phyloP scores from a whole-genome alignment of 2,329 filamentous ascomycete genomes.

The Epichloe coenophiala region DNA sequence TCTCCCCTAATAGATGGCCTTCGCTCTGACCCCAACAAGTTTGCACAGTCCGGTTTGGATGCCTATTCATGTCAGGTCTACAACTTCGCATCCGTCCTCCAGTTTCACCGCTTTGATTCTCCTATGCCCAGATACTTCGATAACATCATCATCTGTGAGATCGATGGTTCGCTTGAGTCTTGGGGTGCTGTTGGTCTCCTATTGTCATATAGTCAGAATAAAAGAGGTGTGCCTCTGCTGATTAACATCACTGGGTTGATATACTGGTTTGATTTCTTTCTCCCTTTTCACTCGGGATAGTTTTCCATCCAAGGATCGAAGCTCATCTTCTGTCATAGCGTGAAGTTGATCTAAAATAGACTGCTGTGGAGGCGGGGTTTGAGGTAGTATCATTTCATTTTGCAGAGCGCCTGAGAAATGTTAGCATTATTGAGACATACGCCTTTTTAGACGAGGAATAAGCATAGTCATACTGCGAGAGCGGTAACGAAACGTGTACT shows the following conservation, averaged over 20 bases:
- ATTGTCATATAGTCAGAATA: neutral
- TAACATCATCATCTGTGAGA: slow-evolving; percentile 2
- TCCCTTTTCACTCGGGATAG: slow-evolving; percentile 6
- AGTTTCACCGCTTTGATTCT: neutral
- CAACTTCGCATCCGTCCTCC: neutral
- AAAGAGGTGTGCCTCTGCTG: neutral
- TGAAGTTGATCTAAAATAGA: slow-evolving; percentile 1
- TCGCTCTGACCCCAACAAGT: too few relatives aligned
- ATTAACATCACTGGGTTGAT: neutral
- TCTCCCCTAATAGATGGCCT: too few relatives aligned
- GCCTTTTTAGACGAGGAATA: neutral
- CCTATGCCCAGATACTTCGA: neutral
- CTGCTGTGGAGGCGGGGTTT: slow-evolving; percentile 1
- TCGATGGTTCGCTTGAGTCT: slow-evolving; percentile 4
- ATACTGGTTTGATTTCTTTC: neutral
- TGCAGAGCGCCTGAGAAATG: slow-evolving; percentile 10
- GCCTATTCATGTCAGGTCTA: slow-evolving; percentile 1
- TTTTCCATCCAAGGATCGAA: slow-evolving; percentile 11
- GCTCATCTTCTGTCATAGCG: slow-evolving; percentile 7
- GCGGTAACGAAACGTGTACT: slow-evolving; percentile 11
- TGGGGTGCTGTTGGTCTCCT: neutral
- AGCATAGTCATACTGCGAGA: slow-evolving; percentile 9
- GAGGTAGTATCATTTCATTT: slow-evolving; percentile 12
- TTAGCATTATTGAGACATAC: neutral
- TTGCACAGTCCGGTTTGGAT: too few relatives aligned